phyloP scores from a whole-genome alignment of 2,329 filamentous ascomycete species.

The Kalmusia sp. region DNA sequence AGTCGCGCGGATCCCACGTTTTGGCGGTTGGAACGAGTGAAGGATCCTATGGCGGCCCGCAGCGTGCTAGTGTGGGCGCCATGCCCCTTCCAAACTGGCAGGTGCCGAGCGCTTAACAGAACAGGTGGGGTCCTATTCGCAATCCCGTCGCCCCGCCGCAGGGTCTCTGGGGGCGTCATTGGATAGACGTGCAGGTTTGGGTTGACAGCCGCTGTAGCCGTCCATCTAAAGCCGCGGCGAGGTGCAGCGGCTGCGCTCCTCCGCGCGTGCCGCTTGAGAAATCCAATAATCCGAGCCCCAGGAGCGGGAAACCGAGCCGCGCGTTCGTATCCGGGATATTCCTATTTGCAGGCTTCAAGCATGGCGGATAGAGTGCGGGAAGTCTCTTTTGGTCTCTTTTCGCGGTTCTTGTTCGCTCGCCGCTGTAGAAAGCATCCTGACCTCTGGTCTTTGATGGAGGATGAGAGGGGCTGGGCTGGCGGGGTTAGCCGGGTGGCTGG shows the following conservation, averaged over 20 bases:
- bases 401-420: no score
- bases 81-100: neutral
- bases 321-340: no score
- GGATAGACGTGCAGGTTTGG: neutral
- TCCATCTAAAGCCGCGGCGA: neutral
- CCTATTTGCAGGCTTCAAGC: no score
- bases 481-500: no score
- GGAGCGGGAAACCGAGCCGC: neutral
- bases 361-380: neutral
- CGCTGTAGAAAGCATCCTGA: no score
- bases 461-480: no score
- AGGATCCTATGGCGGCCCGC: neutral
- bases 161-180: neutral
- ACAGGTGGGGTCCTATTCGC: neutral
- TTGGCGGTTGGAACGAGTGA: neutral
- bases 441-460: no score
- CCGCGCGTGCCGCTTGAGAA: neutral
- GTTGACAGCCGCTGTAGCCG: neutral
- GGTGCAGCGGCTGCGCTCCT: neutral
- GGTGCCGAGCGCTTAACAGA: conserved; percentile 2
- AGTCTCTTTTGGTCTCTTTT: no score
- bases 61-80: no score
- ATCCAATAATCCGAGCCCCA: neutral
- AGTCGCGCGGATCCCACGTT: neutral
- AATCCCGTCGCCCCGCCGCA: conserved; percentile 1